Percentiles rank a stretch among this genome's conserved stretches.
phyloP scores from a whole-genome alignment of 768 basidiomycete species.

The Amanita jacksonii region DNA sequence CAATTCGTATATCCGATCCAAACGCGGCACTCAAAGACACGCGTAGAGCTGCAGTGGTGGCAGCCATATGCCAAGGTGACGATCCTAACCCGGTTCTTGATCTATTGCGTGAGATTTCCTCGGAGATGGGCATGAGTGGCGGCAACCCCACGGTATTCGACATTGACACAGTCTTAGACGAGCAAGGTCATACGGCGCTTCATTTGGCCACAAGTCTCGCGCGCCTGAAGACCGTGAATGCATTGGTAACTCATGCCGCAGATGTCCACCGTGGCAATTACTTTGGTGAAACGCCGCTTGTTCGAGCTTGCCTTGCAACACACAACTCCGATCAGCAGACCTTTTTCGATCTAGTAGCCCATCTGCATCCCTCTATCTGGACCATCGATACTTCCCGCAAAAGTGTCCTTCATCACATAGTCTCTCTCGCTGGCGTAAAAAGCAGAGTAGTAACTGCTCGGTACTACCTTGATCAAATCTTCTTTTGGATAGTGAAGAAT shows the following conservation, averaged over 20 bases:
- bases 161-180: conserved; percentile 82
- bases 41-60: conserved; percentile 53
- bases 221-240: conserved; percentile 53
- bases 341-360: conserved; percentile 56
- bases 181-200: conserved; percentile 89
- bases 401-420: conserved; percentile 86
- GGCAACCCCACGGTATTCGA: conserved; percentile 32
- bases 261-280: conserved; percentile 89
- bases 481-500: conserved; percentile 75
- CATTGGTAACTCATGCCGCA: conserved; percentile 68
- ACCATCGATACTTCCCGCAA: conserved; percentile 84
- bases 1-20: conserved; percentile 43
- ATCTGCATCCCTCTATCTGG: conserved; percentile 65
- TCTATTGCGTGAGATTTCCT: conserved; percentile 53
- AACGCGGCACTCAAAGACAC: conserved; percentile 42
- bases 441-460: conserved; percentile 77
- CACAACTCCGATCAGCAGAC: conserved; percentile 74
- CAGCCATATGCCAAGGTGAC: conserved; percentile 60
- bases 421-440: conserved; percentile 84
- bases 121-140: conserved; percentile 28
- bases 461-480: conserved; percentile 87
- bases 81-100: conserved; percentile 55
- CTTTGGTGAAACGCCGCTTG: conserved; percentile 89
- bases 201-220: conserved; percentile 89
- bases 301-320: conserved; percentile 84